These are phyloP conservation scores for Vitis hybrid DNA, from an alignment of 177 flowering plant species.

Conservation along the genomic window DNA sequence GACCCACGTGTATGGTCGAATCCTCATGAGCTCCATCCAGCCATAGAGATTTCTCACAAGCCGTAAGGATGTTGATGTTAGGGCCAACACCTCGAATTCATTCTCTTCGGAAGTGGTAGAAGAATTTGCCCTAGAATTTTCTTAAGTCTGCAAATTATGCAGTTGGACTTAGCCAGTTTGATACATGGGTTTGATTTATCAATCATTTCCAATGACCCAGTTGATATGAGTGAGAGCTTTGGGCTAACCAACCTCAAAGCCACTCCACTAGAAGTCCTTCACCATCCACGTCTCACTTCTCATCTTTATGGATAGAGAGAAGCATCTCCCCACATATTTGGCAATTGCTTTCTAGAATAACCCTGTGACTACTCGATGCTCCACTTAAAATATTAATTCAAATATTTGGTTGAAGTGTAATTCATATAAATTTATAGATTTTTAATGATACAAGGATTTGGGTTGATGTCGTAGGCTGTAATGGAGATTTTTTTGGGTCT, in stretches of 20 bases:
- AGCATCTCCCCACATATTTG: too few relatives aligned
- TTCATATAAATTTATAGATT: too few relatives aligned
- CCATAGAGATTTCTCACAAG: too few relatives aligned
- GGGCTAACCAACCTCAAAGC: conserved; percentile 20
- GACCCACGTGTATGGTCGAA: too few relatives aligned
- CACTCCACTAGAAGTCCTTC: conserved; percentile 12
- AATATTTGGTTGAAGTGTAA: too few relatives aligned
- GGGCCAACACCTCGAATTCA: conserved; percentile 13
- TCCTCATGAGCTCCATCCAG: too few relatives aligned
- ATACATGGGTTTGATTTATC: conserved; percentile 24
- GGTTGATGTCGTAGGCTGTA: too few relatives aligned
- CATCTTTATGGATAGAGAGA: conserved; percentile 2
- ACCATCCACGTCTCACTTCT: conserved; percentile 14
- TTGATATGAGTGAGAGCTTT: conserved; percentile 25
- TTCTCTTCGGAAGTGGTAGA: conserved; percentile 31
- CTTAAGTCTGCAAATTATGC: conserved; percentile 11
- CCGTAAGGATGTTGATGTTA: background rate
- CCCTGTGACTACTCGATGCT: too few relatives aligned
- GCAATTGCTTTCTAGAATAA: too few relatives aligned
- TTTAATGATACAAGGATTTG: too few relatives aligned
- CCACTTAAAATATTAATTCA: too few relatives aligned
- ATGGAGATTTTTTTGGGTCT: too few relatives aligned
- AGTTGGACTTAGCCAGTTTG: conserved; percentile 15
- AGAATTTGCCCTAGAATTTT: conserved; percentile 27
- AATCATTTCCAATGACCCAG: background rate